These are phyloP conservation scores for Chlamydomonas applanata DNA, from an alignment of 139 green algal species.

Conservation along the genomic window DNA sequence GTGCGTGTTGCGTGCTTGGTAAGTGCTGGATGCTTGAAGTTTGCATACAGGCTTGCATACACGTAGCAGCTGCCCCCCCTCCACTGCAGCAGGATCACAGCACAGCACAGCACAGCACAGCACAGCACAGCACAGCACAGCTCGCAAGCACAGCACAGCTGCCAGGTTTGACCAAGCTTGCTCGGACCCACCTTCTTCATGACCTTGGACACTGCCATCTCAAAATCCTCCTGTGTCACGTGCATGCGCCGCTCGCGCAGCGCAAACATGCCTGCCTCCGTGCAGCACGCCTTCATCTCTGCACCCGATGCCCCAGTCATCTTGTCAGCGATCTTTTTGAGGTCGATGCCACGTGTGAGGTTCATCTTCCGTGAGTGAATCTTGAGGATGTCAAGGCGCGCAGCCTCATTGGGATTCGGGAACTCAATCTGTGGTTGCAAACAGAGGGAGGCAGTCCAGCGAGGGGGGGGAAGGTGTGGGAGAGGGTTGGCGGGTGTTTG, in stretches of 20 bases:
- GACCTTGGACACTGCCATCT: constrained; percentile 98
- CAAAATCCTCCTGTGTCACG: constrained; percentile 99
- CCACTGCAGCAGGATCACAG: no score
- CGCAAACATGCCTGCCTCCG: constrained; percentile 98
- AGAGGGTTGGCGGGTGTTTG: background rate
- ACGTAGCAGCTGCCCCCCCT: no score
- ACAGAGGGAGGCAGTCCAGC: no score
- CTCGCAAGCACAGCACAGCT: constrained; percentile 8
- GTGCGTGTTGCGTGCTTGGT: no score
- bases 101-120: constrained; percentile 11
- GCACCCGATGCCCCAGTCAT: constrained; percentile 87
- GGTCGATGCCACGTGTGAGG: constrained; percentile 91
- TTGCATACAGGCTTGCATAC: no score
- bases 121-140: constrained; percentile 14
- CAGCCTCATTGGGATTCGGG: constrained; percentile 91
- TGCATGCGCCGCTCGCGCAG: constrained; percentile 95
- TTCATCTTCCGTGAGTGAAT: constrained; percentile 76
- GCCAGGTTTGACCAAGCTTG: background rate
- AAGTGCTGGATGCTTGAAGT: no score
- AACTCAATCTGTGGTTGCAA: constrained; percentile 87
- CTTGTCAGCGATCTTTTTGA: constrained; percentile 91
- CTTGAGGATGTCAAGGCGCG: constrained; percentile 93
- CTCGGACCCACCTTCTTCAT: constrained; percentile 36
- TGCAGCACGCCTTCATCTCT: constrained; percentile 97
- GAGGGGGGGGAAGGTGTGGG: background rate